Base-by-base conservation (phyloP, 768 basidiomycete genomes). In the Boletus patriciae region DNA sequence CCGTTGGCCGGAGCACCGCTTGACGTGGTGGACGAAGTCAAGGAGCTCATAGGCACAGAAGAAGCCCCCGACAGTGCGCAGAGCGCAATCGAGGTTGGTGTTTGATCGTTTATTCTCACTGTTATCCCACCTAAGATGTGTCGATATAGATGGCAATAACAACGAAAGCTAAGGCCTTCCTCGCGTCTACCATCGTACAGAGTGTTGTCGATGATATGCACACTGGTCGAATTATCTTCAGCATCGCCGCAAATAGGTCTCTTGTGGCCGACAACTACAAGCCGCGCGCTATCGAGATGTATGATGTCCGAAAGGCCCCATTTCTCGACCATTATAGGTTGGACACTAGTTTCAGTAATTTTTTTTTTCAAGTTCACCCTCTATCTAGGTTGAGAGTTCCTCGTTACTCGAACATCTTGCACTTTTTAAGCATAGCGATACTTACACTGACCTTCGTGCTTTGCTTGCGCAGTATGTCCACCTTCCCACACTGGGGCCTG, bases 191-290 rank as follows among this genome's bases (percentile, higher is more conserved):
- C 0, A 80, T 97, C 23, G 85, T 92, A 4, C 95, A 98, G 70
- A 85, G 85, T 52, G 87, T 97, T 27, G 83, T 98, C 36, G 86
- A 87, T 62, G 89, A 94, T 51, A 91, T 99, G 47, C 90, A 94
- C 71, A 77, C 83, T 4, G 96, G 90, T n/a, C 79, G 83, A 8
- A 82, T 92, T 34, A 79, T 90, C 16, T 88, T 88, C 59, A 83
- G 86, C 11, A 73, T 82, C 52, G 70, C 81, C 6, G 78, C 83
- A 8, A 81, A 75, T 46, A 85, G 87, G 25, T 89, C 93, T 2
- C 81, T 98, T 49, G 78, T 98, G 9, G 86, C 88, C 18, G 96
- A 98, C 71, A 90, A 92, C 66, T 98, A 98, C 76, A 93, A 91
- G 73, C 83, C 82, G 33, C 81, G 82, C 41, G 82, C 83, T 18